Evolutionary conservation across 1,284 basidiomycete species (phyloP), one percentile per base, ranked within the genome.

Genomic region (Ceratobasidium sp.): DNA sequence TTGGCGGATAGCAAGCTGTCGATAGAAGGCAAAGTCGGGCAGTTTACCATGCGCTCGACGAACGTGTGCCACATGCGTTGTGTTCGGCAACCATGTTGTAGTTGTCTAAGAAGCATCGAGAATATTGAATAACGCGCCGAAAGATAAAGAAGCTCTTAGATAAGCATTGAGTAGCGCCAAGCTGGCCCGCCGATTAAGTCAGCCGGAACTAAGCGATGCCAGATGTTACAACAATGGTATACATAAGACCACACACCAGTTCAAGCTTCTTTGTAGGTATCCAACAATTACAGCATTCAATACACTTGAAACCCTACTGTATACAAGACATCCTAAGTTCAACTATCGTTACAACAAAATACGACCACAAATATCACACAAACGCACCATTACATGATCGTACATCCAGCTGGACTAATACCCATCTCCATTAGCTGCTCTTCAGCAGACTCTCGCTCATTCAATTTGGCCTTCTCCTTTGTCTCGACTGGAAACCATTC

Each of bases 401-500:
- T 44, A 75, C 71, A 75, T 38, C 57, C 59, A 26, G 50, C 40
- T 17, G 70, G 71, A 54, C 33, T 65, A 40, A 64, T 64, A 17
- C 91, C 91, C 48, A 94, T 83, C 81, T 93, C 92, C 78, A 88
- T 85, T 33, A 94, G 82, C 81, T 94, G 89, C 84, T 97, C 96
- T 71, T 89, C 85, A 0, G 90, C 88, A 0, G 93, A 91, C 82
- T 98, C 96, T 61, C 86, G 87, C 83, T 95, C 92, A 83, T 97
- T 97, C 81, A 91, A 89, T 78, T 88, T 89, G 62, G 92, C 86
- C 84, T 98, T 98, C 81, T 89, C 89, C 80, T 88, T 90, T 20
- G 96, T 89, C 84, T 98, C 97, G 10, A 90, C 84, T 0, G 97
- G 96, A 84, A 99, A 98, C 96, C 96, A 98, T 79, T 94, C 92